Evolutionary conservation across 768 basidiomycete genomes (phyloP), one percentile per base, ranked within the genome.

Genomic region (Lanmaoa pseudosensibilis): DNA sequence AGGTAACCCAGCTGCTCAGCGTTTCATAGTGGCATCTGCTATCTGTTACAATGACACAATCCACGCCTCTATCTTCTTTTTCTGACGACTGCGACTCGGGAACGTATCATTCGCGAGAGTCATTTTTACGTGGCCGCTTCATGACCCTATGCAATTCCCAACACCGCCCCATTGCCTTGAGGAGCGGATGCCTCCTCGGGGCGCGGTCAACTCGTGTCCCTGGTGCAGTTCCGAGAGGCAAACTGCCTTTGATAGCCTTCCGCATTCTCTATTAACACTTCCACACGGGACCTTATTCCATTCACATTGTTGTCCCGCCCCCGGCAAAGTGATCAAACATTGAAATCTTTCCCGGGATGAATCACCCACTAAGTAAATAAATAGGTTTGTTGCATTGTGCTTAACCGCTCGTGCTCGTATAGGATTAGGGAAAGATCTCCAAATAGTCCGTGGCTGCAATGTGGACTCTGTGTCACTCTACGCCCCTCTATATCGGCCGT

Each of bases 1-100:
- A 83, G 74, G 78, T 94, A 41, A 78, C 83, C 37, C 81, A 86
- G 67, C 74, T 93, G 55, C 68, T 93, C 46, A 71, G 57, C 62
- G 25, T 63, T 39, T 68, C 67, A 57, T 74, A 51, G 54, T 44
- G 48, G 25, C 52, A 46, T 39, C 10, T 38, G n/a, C 57, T 46
- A 25, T 50, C 33, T 39, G 45, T 48, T 50, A 48, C 25, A 50
- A 47, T 52, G 9, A 21, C 45, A 30, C 50, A 57, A 62, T 60
- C 23, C 58, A 58, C 38, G 25, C 38, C 21, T 30, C 30, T 37
- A 30, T 49, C 41, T n/a, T 41, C 40, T 32, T 23, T 46, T 25
- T 37, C 15, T 46, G 15, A 11, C 40, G 38, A 15, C 44, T 36
- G 33, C 34, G 18, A 37, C 27, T 13, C 23, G 47, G 23, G 34